phyloP scores from a whole-genome alignment of 2,329 filamentous ascomycete genomes.

The Shiraia bambusicola region DNA sequence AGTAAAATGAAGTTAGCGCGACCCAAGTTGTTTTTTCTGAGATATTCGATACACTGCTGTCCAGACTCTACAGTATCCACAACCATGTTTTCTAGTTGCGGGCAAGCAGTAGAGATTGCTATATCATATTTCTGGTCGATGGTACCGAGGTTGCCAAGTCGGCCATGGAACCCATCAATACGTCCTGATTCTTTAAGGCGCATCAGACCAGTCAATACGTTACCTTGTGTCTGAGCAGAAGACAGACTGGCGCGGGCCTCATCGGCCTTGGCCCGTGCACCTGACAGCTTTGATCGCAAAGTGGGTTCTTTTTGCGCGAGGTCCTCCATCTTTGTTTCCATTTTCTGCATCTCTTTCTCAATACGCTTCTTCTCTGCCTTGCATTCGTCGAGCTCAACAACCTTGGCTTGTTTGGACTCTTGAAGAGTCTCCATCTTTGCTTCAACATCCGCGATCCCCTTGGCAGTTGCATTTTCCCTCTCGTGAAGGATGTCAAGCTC shows the following conservation, averaged over 20 bases:
- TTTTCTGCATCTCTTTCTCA: slow-evolving; percentile 71
- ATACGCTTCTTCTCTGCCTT: slow-evolving; percentile 71
- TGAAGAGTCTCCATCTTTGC: slow-evolving; percentile 75
- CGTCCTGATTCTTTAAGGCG: slow-evolving; percentile 92
- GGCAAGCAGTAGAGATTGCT: slow-evolving; percentile 96
- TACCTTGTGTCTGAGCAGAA: slow-evolving; percentile 87
- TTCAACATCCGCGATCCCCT: slow-evolving; percentile 80
- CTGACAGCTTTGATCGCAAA: slow-evolving; percentile 80
- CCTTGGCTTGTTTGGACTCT: slow-evolving; percentile 69
- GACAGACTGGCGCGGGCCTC: slow-evolving; percentile 90
- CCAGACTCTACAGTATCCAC: slow-evolving; percentile 94
- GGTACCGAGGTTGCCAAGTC: slow-evolving; percentile 87
- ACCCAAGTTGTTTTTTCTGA: slow-evolving; percentile 95
- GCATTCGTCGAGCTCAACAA: slow-evolving; percentile 72
- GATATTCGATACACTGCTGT: slow-evolving; percentile 96
- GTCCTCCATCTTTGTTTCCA: slow-evolving; percentile 71
- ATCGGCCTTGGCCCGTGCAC: slow-evolving; percentile 89
- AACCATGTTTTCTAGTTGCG: slow-evolving; percentile 90
- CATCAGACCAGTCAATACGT: slow-evolving; percentile 88
- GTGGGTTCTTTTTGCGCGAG: slow-evolving; percentile 77
- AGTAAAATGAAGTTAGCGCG: slow-evolving; percentile 96
- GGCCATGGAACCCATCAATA: slow-evolving; percentile 95
- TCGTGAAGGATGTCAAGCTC: slow-evolving; percentile 90
- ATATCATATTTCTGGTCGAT: slow-evolving; percentile 95
- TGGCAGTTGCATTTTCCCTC: slow-evolving; percentile 81